Evolutionary conservation across 1,284 basidiomycete species (phyloP).

Genomic region (Coniferiporia sulphurascens): DNA sequence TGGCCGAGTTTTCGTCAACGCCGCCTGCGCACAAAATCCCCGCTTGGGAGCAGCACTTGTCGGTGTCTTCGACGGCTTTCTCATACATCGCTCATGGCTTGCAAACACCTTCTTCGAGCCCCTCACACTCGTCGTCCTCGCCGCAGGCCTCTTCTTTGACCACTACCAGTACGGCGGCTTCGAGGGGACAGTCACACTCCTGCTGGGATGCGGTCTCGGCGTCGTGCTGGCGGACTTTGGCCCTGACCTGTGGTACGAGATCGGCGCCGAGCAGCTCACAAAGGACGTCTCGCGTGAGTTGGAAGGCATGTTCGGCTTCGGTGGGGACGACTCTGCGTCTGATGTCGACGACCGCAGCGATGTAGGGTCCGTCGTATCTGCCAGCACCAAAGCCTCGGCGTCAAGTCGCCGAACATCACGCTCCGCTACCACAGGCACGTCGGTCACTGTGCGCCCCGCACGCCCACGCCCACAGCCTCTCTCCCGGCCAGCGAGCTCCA

Average conservation of each 20-base stretch:
- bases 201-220: conserved; percentile 64
- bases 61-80: conserved; percentile 71
- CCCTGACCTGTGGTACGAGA: conserved; percentile 54
- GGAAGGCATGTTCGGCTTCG: conserved; percentile 39
- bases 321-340: conserved; percentile 19
- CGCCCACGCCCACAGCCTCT: neutral
- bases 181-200: conserved; percentile 48
- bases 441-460: conserved; percentile 11
- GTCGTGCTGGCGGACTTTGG: conserved; percentile 64
- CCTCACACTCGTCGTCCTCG: conserved; percentile 62
- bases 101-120: conserved; percentile 52
- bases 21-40: conserved; percentile 20
- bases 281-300: conserved; percentile 48
- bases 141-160: conserved; percentile 62
- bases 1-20: conserved; percentile 15
- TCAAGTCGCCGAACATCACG: conserved; percentile 8
- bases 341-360: conserved; percentile 11
- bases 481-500: conserved; percentile 1
- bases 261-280: conserved; percentile 38
- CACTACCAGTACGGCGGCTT: conserved; percentile 59
- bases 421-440: conserved; percentile 12
- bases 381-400: neutral
- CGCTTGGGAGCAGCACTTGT: conserved; percentile 50
- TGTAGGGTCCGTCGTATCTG: conserved; percentile 2
- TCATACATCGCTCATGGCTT: conserved; percentile 59